Evolutionary conservation across 495 filamentous ascomycete genomes (phyloP).

Genomic region (Halenospora varia): DNA sequence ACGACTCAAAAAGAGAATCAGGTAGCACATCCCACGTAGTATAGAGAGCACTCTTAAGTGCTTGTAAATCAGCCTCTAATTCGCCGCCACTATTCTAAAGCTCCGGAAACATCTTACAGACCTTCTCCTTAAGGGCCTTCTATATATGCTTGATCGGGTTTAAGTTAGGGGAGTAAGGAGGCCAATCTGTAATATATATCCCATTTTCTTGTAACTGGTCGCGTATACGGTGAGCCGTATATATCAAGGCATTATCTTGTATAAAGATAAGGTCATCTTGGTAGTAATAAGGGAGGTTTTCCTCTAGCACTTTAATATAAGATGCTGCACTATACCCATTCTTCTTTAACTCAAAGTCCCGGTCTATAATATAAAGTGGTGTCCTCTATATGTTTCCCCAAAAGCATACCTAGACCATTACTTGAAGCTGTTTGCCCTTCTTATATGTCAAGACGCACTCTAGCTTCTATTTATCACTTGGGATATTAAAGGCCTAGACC

Average conservation of each 20-base stretch:
- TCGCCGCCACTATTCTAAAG: neutral
- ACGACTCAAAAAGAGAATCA: slow-evolving; percentile 12
- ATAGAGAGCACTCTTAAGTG: too few species aligned
- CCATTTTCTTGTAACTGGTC: slow-evolving; percentile 13
- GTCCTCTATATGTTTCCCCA: slow-evolving; percentile 6
- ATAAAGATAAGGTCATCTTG: slow-evolving; percentile 12
- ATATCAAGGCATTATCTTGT: slow-evolving; percentile 16
- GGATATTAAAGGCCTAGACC: slow-evolving; percentile 16
- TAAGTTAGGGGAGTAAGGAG: too few species aligned
- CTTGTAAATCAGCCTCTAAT: neutral
- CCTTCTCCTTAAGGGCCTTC: neutral
- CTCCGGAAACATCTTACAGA: neutral
- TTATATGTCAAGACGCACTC: slow-evolving; percentile 16
- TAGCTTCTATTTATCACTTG: slow-evolving; percentile 19
- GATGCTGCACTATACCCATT: slow-evolving; percentile 16
- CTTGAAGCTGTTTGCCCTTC: slow-evolving; percentile 18
- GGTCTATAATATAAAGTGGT: slow-evolving; percentile 14
- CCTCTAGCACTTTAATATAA: slow-evolving; percentile 1
- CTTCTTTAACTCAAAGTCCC: slow-evolving; percentile 21
- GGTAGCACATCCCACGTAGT: slow-evolving; percentile 12
- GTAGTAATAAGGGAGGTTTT: slow-evolving; percentile 2
- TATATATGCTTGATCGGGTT: slow-evolving; percentile 1
- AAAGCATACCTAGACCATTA: slow-evolving; percentile 23
- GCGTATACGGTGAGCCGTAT: neutral
- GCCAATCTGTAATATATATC: slow-evolving; percentile 11